These are phyloP conservation scores for Acanthamoeba comandoni DNA, from an alignment of 208 protist species.

Conservation along the genomic window DNA sequence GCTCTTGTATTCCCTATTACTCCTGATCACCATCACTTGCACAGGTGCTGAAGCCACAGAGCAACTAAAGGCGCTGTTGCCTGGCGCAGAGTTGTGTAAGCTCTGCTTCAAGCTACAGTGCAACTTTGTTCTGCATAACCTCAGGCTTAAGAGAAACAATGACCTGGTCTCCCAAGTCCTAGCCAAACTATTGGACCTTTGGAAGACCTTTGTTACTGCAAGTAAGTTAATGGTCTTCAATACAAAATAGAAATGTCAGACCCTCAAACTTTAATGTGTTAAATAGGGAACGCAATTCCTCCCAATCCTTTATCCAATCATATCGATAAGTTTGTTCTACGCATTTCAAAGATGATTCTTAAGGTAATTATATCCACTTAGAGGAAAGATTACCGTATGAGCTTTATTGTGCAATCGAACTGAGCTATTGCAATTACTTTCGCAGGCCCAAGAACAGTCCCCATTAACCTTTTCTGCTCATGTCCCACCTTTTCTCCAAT, in stretches of 20 bases:
- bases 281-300: not conserved
- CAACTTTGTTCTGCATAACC: not conserved
- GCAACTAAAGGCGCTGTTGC: not conserved
- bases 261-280: not conserved
- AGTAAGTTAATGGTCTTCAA: not conserved
- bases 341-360: conserved; percentile 25
- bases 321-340: not conserved
- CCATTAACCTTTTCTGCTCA: not conserved
- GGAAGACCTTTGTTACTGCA: conserved; percentile 10
- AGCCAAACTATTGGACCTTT: conserved; percentile 38
- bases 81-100: conserved; percentile 22
- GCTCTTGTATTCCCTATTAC: not conserved
- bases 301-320: not conserved
- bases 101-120: conserved; percentile 44
- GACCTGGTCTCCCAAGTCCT: not conserved
- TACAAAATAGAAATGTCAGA: not conserved
- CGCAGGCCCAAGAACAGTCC: conserved; percentile 5
- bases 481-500: conserved; percentile 23
- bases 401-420: no score
- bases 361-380: not conserved
- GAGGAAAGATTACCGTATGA: not conserved
- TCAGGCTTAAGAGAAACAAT: not conserved
- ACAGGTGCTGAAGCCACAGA: conserved; percentile 3
- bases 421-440: not conserved
- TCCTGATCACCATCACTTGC: not conserved